Evolutionary conservation across 1,139 yeast genomes (phyloP).

Genomic region (Suhomyces guaymorum): DNA sequence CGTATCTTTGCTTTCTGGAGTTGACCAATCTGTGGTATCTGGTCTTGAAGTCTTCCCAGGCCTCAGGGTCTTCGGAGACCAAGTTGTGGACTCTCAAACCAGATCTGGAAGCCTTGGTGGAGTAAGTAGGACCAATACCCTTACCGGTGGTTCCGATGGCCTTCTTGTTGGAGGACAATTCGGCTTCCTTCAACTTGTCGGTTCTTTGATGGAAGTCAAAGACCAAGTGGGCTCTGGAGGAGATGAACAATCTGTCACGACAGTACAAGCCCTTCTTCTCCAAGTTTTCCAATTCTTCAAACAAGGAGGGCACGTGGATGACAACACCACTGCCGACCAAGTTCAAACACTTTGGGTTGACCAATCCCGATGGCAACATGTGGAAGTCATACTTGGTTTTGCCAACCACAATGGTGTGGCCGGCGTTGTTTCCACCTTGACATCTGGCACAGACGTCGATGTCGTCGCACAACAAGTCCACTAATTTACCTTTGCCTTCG

Average conservation of each 20-base stretch:
- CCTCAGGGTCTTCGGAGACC: constrained; percentile 82
- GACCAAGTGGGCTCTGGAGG: constrained; percentile 94
- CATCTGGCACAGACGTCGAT: constrained; percentile 97
- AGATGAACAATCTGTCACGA: constrained; percentile 77
- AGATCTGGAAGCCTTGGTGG: constrained; percentile 95
- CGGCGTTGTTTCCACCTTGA: constrained; percentile 99
- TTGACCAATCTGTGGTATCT: constrained; percentile 75
- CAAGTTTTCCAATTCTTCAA: constrained; percentile 78
- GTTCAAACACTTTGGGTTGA: constrained; percentile 87
- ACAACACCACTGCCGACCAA: constrained; percentile 97
- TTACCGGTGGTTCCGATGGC: constrained; percentile 98
- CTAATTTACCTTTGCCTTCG: constrained; percentile 98
- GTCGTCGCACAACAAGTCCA: constrained; percentile 88
- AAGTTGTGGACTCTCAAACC: constrained; percentile 97
- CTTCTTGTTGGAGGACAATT: constrained; percentile 77
- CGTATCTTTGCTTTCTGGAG: constrained; percentile 86
- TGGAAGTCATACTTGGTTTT: constrained; percentile 93
- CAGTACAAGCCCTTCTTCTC: constrained; percentile 81
- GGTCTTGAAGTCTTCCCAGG: constrained; percentile 89
- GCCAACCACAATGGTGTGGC: constrained; percentile 94
- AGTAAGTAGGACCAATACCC: constrained; percentile 98
- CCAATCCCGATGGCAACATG: constrained; percentile 96
- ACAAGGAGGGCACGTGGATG: constrained; percentile 90
- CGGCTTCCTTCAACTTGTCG: constrained; percentile 92
- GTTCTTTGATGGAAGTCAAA: constrained; percentile 98